Evolutionary conservation across 257 asterid genomes (phyloP).

Genomic region (Capsicum pubescens): DNA sequence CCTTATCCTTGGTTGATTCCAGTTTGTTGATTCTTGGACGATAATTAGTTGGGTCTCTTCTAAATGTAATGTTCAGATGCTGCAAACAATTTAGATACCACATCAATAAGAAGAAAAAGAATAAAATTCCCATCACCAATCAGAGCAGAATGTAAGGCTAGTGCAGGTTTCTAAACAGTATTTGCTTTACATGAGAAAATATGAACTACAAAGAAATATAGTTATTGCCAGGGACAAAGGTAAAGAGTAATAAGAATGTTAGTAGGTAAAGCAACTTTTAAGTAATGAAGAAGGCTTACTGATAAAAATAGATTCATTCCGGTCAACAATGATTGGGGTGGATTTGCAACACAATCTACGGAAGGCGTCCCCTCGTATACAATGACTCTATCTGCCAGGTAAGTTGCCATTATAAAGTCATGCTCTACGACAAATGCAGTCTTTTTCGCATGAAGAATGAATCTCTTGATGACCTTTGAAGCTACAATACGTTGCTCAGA

Average conservation of each 20-base stretch:
- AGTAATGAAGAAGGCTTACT: conserved; percentile 54
- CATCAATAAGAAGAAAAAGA: not conserved
- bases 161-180: not conserved
- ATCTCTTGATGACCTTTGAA: conserved; percentile 96
- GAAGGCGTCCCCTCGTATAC: conserved; percentile 93
- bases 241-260: not conserved
- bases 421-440: conserved; percentile 98
- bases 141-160: not conserved
- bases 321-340: conserved; percentile 91
- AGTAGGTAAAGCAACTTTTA: not conserved
- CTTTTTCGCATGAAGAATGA: conserved; percentile 93
- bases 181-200: not conserved
- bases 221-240: no score
- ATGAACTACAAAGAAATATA: not conserved
- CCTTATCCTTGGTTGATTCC: conserved; percentile 97
- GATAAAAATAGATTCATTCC: conserved; percentile 98
- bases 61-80: conserved; percentile 95
- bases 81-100: conserved; percentile 38
- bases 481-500: conserved; percentile 99
- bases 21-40: conserved; percentile 96
- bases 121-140: not conserved
- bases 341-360: conserved; percentile 83
- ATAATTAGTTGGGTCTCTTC: conserved; percentile 97
- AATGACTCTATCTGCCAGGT: conserved; percentile 96
- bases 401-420: conserved; percentile 98